phyloP scores from a whole-genome alignment of 2,329 filamentous ascomycete species.

The Falciphora oryzae region DNA sequence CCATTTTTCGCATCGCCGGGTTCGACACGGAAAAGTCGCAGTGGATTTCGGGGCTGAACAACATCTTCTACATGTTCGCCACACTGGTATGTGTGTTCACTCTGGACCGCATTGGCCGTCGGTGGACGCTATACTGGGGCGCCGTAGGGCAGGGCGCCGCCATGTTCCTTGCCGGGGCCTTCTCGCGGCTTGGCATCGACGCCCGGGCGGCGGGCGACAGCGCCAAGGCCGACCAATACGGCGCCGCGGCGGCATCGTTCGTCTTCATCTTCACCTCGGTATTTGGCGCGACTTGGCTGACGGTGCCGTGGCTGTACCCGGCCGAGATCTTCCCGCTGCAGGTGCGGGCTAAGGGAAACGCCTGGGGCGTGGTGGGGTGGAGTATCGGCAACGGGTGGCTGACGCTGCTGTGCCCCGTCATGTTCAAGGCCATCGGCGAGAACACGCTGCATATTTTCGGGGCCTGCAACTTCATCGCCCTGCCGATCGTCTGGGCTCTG shows the following conservation, averaged over 20 bases:
- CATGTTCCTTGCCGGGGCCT: constrained; percentile 62
- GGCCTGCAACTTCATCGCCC: constrained; percentile 57
- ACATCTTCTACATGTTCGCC: constrained; percentile 25
- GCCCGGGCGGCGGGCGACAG: constrained; percentile 33
- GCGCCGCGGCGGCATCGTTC: constrained; percentile 62
- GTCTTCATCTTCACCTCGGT: constrained; percentile 64
- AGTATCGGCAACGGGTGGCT: constrained; percentile 55
- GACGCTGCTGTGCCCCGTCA: constrained; percentile 47
- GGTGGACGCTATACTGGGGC: constrained; percentile 67
- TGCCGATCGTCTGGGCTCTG: constrained; percentile 66
- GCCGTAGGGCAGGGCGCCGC: constrained; percentile 56
- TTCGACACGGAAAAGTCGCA: constrained; percentile 54
- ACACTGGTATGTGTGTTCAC: constrained; percentile 48
- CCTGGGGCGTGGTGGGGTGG: constrained; percentile 73
- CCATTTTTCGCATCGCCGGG: constrained; percentile 62
- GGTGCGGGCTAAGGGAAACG: constrained; percentile 67
- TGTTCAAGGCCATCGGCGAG: constrained; percentile 58
- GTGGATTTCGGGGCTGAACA: constrained; percentile 45
- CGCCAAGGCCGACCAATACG: constrained; percentile 43
- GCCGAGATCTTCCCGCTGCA: constrained; percentile 70
- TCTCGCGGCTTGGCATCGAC: constrained; percentile 44
- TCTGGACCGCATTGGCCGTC: constrained; percentile 60
- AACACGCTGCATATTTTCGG: constrained; percentile 73
- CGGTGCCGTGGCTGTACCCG: constrained; percentile 56
- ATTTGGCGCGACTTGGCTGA: constrained; percentile 60